Conservation (phyloP, 768 basidiomycete genomes). For the Rhodotorula babjevae region DNA sequence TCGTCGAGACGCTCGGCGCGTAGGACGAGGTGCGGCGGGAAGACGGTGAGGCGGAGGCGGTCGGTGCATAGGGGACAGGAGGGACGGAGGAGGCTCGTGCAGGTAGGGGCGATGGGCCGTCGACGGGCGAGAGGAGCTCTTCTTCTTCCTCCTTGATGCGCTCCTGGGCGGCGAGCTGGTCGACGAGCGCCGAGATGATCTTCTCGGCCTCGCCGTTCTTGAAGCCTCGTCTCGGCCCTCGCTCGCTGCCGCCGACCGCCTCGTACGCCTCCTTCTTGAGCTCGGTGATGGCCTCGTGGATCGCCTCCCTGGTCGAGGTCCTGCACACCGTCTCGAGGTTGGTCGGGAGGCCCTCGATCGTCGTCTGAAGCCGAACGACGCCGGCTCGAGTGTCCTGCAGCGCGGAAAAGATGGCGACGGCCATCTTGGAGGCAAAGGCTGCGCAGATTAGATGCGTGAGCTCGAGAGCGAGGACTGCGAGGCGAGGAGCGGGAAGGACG, state of each 20-base stretch:
- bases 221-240: constrained; percentile 15
- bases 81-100: neutral
- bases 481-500: too few species aligned
- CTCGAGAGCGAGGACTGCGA: too few species aligned
- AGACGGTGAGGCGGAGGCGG: neutral
- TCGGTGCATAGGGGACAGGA: constrained; percentile 1
- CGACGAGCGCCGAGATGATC: constrained; percentile 35
- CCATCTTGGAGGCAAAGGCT: constrained; percentile 35
- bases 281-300: constrained; percentile 31
- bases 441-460: too few species aligned
- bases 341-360: constrained; percentile 24
- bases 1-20: neutral
- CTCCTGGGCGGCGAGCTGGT: constrained; percentile 31
- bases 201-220: constrained; percentile 35
- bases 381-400: constrained; percentile 30
- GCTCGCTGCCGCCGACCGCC: constrained; percentile 1
- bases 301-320: constrained; percentile 16
- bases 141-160: constrained; percentile 33
- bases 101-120: constrained; percentile 1
- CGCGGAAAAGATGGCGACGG: constrained; percentile 26
- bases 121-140: neutral
- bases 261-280: constrained; percentile 36
- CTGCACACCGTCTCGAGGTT: constrained; percentile 24
- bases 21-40: neutral
- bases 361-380: constrained; percentile 26